Conservation (phyloP, 257 asterid genomes). For the Thymus quinquecostatus region DNA sequence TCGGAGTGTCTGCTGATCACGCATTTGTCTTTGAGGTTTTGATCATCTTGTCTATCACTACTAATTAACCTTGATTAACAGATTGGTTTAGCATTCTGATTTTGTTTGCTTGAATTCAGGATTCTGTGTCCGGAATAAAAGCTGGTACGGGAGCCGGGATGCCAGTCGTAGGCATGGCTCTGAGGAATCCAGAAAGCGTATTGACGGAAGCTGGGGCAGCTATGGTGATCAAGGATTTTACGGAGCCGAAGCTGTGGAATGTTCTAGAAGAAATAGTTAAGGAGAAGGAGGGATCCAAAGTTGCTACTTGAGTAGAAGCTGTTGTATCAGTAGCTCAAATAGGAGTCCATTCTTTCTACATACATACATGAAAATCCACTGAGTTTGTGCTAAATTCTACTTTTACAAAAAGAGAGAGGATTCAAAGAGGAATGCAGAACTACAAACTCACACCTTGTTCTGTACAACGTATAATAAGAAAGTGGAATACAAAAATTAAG, state of each 20-base stretch:
- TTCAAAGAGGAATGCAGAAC: neutral
- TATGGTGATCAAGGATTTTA: slow-evolving; percentile 64
- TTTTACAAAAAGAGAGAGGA: neutral
- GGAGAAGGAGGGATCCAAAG: slow-evolving; percentile 32
- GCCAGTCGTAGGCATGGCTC: slow-evolving; percentile 74
- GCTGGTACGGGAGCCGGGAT: slow-evolving; percentile 84
- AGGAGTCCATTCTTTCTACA: neutral
- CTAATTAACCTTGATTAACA: neutral
- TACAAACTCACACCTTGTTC: slow-evolving; percentile 16
- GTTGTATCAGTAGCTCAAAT: neutral
- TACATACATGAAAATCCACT: neutral
- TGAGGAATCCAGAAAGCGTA: slow-evolving; percentile 63
- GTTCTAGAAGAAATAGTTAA: slow-evolving; percentile 53
- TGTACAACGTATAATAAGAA: neutral
- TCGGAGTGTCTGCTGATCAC: slow-evolving; percentile 61
- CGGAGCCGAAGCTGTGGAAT: slow-evolving; percentile 59
- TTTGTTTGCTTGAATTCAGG: slow-evolving; percentile 43
- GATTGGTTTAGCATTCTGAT: neutral
- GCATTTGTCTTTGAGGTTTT: slow-evolving; percentile 74
- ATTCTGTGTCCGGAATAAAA: slow-evolving; percentile 78
- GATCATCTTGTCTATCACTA: neutral
- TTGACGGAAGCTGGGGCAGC: slow-evolving; percentile 64
- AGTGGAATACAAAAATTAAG: neutral
- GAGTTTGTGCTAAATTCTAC: no score
- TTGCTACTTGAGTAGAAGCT: slow-evolving; percentile 34